A percentile compares a stretch with the other conserved stretches of the same genome.
phyloP scores from a whole-genome alignment of 192 early-diverging fungal genomes.

The Chytriomyces sp. region DNA sequence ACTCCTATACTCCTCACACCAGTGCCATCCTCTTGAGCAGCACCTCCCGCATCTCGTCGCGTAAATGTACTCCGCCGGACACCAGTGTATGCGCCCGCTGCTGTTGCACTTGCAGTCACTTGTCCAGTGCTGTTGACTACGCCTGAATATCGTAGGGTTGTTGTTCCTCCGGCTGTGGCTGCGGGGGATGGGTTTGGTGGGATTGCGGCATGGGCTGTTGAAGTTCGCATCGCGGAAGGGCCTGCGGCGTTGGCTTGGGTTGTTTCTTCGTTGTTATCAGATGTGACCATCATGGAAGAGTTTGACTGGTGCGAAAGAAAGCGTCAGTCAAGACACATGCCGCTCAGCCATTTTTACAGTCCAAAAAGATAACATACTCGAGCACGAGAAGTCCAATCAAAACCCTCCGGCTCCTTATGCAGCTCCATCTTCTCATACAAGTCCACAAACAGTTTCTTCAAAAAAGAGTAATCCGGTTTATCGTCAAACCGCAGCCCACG shows the following conservation, averaged over 20 bases:
- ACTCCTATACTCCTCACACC: slow-evolving; percentile 88
- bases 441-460: slow-evolving; percentile 85
- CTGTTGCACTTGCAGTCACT: neutral
- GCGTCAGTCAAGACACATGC: too few relatives aligned
- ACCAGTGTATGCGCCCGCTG: neutral
- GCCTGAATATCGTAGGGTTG: neutral
- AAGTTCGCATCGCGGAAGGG: too few relatives aligned
- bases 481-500: slow-evolving; percentile 87
- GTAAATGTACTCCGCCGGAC: neutral
- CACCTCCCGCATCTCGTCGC: slow-evolving; percentile 37
- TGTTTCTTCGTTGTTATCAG: too few relatives aligned
- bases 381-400: slow-evolving; percentile 79
- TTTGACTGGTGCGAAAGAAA: too few relatives aligned
- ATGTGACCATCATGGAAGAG: too few relatives aligned
- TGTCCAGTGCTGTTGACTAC: neutral
- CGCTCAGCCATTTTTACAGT: too few relatives aligned
- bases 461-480: slow-evolving; percentile 88
- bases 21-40: neutral
- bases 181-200: too few relatives aligned
- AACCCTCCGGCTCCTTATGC: slow-evolving; percentile 82
- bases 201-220: too few relatives aligned
- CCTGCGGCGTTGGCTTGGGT: too few relatives aligned
- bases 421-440: slow-evolving; percentile 82
- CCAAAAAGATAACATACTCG: slow-evolving; percentile 54
- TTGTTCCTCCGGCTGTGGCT: neutral